Evolutionary conservation across 305 asterid genomes (phyloP), one percentile per base, ranked within the genome.

Genomic region (Solanum aculeatissimum): DNA sequence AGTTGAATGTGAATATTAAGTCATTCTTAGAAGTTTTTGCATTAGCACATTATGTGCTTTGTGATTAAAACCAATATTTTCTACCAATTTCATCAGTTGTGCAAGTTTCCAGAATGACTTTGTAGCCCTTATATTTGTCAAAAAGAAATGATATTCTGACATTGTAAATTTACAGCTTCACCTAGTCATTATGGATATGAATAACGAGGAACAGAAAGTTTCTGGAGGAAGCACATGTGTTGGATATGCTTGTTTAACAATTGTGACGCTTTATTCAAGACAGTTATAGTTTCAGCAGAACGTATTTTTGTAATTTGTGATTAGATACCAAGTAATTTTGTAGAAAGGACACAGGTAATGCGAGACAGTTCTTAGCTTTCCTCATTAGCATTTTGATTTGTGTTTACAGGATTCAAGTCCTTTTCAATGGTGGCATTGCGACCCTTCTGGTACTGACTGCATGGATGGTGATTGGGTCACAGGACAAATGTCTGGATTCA

Each of bases 361-460:
- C 27, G 82, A 27, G 82, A 49, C 18, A 27, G 63, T 35, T 25
- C 6, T 49, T 77, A 77, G 27, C 63, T 27, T 77, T 75, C 27
- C 40, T 77, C 63, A 49, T 49, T 49, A 77, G 63, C 14, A 77
- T 51, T 77, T 77, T 29, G 11, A 49, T 85, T 72, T 47, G 47
- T 21, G 65, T 84, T 81, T 74, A 62, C 95, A 96, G 99, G 98
- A 93, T 89, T 74, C 99, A 96, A 88, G 99, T 93, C 88, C 85
- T 96, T 10, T 92, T 70, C 71, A 96, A 96, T 69, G 93, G 99
- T 90, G 98, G 98, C 68, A 91, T 96, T 2, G 94, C 97, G 1
- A 89, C 95, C 57, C 45, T 93, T 80, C 83, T 96, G 81, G 94
- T 88, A 83, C 87, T 94, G 85, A 89, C 89, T 85, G 88, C 88